Base-by-base conservation (phyloP, 2,329 filamentous ascomycete species). In the Phaeophleospora eucalypticola region DNA sequence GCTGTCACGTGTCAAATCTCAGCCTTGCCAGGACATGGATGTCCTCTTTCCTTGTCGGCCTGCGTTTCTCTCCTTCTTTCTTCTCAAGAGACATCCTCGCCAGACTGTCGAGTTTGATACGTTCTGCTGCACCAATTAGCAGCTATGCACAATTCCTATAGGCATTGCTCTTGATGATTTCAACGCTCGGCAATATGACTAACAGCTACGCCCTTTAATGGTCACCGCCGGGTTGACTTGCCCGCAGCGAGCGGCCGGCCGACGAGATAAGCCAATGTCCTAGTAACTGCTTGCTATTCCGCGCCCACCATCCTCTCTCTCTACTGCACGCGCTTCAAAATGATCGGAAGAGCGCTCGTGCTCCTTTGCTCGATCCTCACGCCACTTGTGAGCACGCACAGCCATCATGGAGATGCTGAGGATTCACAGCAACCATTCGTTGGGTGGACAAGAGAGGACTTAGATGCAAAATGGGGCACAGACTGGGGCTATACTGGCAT, bases 401-500 rank as follows among this genome's bases (percentile, higher is more conserved):
- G 45, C 16, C 50, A 57, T 34, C 41, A 53, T 32, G 36, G 51
- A 35, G 46, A 48, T 20, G 39, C 35, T 19, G 51, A 55, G n/a
- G 44, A 52, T 38, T 19, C 39, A 12, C 53, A 53, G 41, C 35
- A 59, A 41, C 48, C 53, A 9, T 57, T 59, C 40, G 45, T 60
- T 16, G 58, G 58, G 32, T 56, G 54, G 53, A 60, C 58, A 2
- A 49, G 54, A 43, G 57, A 59, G 17, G 58, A 61, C 27, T 49
- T 61, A 29, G 58, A 59, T 45, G 57, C 56, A 3, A 61, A 61
- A 58, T 61, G 58, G 58, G 58, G 58, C 18, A 56, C 53, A 7
- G 57, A 61, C 59, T 65, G 60, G 59, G 62, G 61, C 4, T 67
- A 64, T 51, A 55, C 45, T 46, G 65, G 65, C 32, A 67, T 67